phyloP scores from a whole-genome alignment of 768 basidiomycete species.

The Tylopilus sp. region DNA sequence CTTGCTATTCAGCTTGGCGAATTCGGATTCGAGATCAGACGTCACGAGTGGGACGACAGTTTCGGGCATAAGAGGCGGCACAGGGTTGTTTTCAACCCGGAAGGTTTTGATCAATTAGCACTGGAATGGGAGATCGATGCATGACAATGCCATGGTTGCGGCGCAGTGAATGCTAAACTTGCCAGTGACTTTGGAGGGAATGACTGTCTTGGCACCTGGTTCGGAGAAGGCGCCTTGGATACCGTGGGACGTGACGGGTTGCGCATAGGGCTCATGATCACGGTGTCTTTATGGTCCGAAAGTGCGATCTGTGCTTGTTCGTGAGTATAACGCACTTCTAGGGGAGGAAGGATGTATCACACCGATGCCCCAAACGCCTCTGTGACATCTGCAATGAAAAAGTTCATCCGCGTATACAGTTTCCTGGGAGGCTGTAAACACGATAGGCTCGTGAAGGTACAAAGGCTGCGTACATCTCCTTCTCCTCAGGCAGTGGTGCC shows the following conservation, averaged over 20 bases:
- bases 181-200: slow-evolving; percentile 82
- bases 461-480: slow-evolving; percentile 56
- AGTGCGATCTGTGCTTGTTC: slow-evolving; percentile 48
- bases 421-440: slow-evolving; percentile 35
- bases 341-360: not conserved
- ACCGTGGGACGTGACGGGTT: slow-evolving; percentile 84
- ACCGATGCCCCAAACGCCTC: slow-evolving; percentile 65
- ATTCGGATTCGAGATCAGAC: slow-evolving; percentile 70
- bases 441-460: not conserved
- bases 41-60: slow-evolving; percentile 43
- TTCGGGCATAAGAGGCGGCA: slow-evolving; percentile 85
- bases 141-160: not conserved
- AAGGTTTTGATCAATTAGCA: not conserved
- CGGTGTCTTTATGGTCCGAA: slow-evolving; percentile 68
- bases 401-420: slow-evolving; percentile 74
- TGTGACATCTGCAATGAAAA: slow-evolving; percentile 69
- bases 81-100: slow-evolving; percentile 43
- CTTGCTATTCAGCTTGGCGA: slow-evolving; percentile 82
- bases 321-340: not conserved
- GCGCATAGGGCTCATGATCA: slow-evolving; percentile 94
- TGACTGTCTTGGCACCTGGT: slow-evolving; percentile 84
- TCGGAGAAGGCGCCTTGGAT: slow-evolving; percentile 93
- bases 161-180: slow-evolving; percentile 91
- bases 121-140: not conserved
- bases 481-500: slow-evolving; percentile 69